A percentile compares a stretch with the other conserved stretches of the same genome.
Conservation (phyloP, 208 protist species). For the Herpetomonas tarakana region DNA sequence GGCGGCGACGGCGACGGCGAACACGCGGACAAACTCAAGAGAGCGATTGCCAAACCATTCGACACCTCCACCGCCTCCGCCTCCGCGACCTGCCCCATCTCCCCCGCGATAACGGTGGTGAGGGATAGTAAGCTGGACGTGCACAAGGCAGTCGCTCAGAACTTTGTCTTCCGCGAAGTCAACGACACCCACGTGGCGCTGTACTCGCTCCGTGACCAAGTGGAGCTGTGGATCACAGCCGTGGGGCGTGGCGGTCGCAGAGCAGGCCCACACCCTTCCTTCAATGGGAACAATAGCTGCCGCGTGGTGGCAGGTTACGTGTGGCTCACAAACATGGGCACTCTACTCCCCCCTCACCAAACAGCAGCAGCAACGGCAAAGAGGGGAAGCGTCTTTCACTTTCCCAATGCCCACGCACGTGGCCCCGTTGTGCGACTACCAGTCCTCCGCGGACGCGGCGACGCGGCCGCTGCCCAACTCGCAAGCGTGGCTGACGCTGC, state of each 20-base stretch:
- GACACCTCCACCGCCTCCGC: not conserved
- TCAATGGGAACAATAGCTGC: not conserved
- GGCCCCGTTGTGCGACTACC: not conserved
- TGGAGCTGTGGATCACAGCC: not conserved
- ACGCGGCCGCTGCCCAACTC: too few species aligned
- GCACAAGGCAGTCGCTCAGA: too few species aligned
- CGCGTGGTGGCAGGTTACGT: not conserved
- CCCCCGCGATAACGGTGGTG: too few species aligned
- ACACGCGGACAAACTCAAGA: too few species aligned
- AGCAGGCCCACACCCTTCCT: not conserved
- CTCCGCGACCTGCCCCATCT: not conserved
- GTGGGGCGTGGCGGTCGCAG: not conserved
- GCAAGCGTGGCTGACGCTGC: too few species aligned
- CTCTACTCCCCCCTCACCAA: too few species aligned
- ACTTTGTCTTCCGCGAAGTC: slow-evolving; percentile 3
- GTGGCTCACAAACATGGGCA: not conserved
- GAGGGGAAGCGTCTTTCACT: too few species aligned
- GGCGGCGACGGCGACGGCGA: slow-evolving; percentile 8
- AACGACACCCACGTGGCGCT: slow-evolving; percentile 2
- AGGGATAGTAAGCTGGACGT: too few species aligned
- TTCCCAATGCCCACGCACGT: not conserved
- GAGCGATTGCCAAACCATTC: too few species aligned
- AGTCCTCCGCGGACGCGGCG: not conserved
- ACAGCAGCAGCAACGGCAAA: too few species aligned
- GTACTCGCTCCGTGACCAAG: not conserved